Conservation (phyloP, 139 green algal species). For the Edaphochlamys debaryana region DNA sequence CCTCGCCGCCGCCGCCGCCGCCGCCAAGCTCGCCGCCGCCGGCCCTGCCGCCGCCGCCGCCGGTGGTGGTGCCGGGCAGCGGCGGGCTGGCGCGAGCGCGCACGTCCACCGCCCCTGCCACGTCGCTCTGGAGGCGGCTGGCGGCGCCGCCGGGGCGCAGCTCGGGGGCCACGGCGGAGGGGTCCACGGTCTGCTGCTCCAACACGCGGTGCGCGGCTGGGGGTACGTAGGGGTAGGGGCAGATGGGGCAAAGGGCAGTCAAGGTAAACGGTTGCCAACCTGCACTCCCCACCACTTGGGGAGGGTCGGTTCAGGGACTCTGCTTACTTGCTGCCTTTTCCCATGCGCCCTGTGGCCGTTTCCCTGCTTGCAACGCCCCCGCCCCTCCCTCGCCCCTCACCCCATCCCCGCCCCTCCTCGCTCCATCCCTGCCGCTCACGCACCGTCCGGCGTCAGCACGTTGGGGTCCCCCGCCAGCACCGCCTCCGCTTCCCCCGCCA, state of each 20-base stretch:
- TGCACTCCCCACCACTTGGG: too few relatives aligned
- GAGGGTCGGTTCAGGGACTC: too few relatives aligned
- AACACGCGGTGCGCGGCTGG: background rate
- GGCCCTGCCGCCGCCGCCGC: too few relatives aligned
- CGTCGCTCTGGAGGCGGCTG: constrained; percentile 1
- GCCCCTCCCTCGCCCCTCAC: too few relatives aligned
- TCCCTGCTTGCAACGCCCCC: too few relatives aligned
- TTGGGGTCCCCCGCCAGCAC: background rate
- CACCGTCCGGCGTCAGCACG: background rate
- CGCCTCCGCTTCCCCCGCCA: constrained; percentile 3
- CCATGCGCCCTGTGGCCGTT: too few relatives aligned
- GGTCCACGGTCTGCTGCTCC: background rate
- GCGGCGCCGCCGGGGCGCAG: background rate
- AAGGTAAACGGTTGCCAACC: too few relatives aligned
- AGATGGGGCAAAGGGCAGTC: background rate
- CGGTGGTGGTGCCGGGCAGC: too few relatives aligned
- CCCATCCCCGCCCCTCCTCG: background rate
- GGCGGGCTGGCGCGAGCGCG: too few relatives aligned
- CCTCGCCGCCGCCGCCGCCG: too few relatives aligned
- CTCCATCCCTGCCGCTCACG: background rate
- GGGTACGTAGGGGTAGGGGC: background rate
- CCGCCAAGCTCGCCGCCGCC: too few relatives aligned
- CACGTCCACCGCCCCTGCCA: constrained; percentile 4
- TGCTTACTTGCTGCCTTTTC: too few relatives aligned
- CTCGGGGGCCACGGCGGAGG: background rate